phyloP scores from a whole-genome alignment of 1,284 basidiomycete genomes.

The Volvariella surrecta region DNA sequence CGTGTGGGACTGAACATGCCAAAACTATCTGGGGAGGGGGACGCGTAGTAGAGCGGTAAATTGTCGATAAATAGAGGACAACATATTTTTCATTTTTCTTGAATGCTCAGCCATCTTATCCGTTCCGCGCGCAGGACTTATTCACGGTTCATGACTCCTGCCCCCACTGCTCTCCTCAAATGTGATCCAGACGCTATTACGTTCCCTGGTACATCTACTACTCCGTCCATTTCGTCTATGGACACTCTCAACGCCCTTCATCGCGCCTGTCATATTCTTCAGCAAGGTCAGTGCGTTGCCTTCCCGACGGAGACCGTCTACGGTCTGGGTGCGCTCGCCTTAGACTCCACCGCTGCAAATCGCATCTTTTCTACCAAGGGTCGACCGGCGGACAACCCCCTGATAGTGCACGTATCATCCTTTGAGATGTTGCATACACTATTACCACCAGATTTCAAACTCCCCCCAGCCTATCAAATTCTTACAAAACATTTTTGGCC shows the following conservation, averaged over 20 bases:
- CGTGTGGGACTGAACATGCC: constrained; percentile 82
- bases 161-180: constrained; percentile 32
- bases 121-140: not conserved
- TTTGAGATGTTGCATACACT: constrained; percentile 71
- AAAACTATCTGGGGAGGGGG: constrained; percentile 17
- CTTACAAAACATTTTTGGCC: constrained; percentile 92
- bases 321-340: constrained; percentile 85
- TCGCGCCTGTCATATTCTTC: constrained; percentile 40
- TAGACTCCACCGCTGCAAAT: constrained; percentile 55
- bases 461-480: constrained; percentile 57
- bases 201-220: constrained; percentile 31
- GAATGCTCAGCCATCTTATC: too few relatives aligned
- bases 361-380: constrained; percentile 90
- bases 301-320: constrained; percentile 99
- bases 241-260: constrained; percentile 38
- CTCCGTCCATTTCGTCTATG: constrained; percentile 33
- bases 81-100: not conserved
- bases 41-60: constrained; percentile 4
- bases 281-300: constrained; percentile 52
- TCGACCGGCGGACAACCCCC: constrained; percentile 91
- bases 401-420: constrained; percentile 96
- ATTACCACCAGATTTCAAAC: constrained; percentile 53
- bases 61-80: constrained; percentile 8
- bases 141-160: constrained; percentile 16
- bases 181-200: constrained; percentile 51